These are phyloP conservation scores for Poa pratensis DNA, from an alignment of 176 grass and related monocot genomes.

Conservation along the genomic window DNA sequence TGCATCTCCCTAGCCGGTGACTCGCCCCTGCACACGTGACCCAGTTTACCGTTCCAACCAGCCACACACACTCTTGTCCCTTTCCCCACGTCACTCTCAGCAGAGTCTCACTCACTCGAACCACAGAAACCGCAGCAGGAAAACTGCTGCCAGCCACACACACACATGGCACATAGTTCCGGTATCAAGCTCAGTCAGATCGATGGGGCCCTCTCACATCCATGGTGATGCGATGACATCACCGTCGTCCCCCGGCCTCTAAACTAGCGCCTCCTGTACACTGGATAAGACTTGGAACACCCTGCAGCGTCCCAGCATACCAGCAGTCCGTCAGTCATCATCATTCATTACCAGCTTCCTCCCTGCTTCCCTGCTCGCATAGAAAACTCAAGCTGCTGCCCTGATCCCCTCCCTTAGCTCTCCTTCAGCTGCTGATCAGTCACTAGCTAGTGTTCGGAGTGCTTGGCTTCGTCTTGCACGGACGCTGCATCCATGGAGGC, in stretches of 20 bases:
- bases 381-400: conserved; percentile 6
- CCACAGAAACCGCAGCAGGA: background rate
- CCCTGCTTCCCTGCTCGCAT: background rate
- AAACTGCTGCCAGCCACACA: conserved; percentile 27
- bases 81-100: background rate
- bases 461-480: background rate
- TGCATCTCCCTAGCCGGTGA: background rate
- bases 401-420: conserved; percentile 8
- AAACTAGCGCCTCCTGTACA: conserved; percentile 33
- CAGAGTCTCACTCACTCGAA: background rate
- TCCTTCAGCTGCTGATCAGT: background rate
- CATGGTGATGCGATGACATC: conserved; percentile 4
- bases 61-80: background rate
- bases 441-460: background rate
- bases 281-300: conserved; percentile 29
- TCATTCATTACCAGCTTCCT: conserved; percentile 41
- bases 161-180: background rate
- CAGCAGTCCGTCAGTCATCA: conserved; percentile 25
- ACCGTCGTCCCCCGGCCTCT: background rate
- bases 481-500: conserved; percentile 33
- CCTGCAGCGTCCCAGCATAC: conserved; percentile 34
- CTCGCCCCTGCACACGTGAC: background rate
- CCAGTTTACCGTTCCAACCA: background rate
- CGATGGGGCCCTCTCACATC: background rate
- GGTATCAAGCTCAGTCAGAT: background rate